Evolutionary conservation across 345 rosid species (phyloP), one percentile per base, ranked within the genome.

Genomic region (Crucihimalaya himalaica): DNA sequence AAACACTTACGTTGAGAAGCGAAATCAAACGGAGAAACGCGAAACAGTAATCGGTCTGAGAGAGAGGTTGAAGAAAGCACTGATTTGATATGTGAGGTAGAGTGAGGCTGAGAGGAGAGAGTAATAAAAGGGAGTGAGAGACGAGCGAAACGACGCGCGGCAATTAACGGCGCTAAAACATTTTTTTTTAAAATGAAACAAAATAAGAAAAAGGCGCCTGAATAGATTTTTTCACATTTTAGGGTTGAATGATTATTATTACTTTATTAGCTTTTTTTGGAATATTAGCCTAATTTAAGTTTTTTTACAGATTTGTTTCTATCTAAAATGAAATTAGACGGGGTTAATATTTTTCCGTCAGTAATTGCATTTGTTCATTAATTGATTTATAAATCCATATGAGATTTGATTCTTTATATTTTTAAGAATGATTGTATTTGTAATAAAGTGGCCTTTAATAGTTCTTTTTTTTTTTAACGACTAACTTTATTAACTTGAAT

Each of bases 131-230:
- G 10, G 45, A 4, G 20, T 20, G 46, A 32, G 15, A 43, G 11
- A 10, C 8, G 11, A 47, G 16, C 28, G 6, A 5, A 43, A 66
- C 9, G 70, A 23, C n/a, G 40, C 63, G 64, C 63, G 73, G 57
- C 58, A 47, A 70, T 10, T 59, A 70, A 21, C 57, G 66, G 58
- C 74, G 58, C 46, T 18, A 59, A 58, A 70, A 4, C 3, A 3
- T 23, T 23, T 8, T 28, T 37, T 23, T 50, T 28, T 2, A 1
- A 48, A 48, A 32, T 32, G 42, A 10, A 32, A 6, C 18, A 4
- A 48, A 48, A 4, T 8, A 18, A 18, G 23, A 47, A 18, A 47
- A 8, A 18, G 8, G 52, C 52, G 52, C 23, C 52, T 47, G 20
- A 45, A 37, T 35, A 43, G 2, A 35, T 34, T 0, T 39, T 32